Evolutionary conservation across 2,329 filamentous ascomycete genomes (phyloP).

Genomic region (Huntiella abstrusa): DNA sequence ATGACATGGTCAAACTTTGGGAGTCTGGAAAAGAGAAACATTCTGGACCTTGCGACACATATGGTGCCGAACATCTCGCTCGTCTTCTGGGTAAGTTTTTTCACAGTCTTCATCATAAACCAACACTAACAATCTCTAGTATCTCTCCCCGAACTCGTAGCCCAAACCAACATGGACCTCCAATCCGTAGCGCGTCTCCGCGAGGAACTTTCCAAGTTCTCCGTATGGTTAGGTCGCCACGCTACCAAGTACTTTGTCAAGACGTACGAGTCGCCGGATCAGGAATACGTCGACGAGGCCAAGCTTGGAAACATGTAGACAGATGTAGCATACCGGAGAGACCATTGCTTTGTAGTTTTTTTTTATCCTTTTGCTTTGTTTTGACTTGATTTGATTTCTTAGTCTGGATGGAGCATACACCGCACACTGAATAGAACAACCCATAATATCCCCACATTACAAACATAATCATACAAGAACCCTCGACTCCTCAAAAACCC

Average conservation of each 20-base stretch:
- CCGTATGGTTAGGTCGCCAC: conserved; percentile 65
- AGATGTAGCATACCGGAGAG: neutral
- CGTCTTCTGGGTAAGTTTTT: conserved; percentile 59
- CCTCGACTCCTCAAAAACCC: neutral
- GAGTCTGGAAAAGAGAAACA: conserved; percentile 41
- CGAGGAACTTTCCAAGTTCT: conserved; percentile 76
- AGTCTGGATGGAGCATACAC: neutral
- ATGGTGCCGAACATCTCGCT: conserved; percentile 81
- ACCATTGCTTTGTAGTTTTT: neutral
- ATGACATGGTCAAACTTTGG: conserved; percentile 55
- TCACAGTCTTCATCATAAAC: neutral
- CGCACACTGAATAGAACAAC: neutral
- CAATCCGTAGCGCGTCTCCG: conserved; percentile 76
- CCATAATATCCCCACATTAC: neutral
- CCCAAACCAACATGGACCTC: conserved; percentile 94
- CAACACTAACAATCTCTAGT: conserved; percentile 30
- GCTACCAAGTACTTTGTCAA: conserved; percentile 58
- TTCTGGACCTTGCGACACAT: conserved; percentile 61
- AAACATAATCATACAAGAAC: conserved; percentile 15
- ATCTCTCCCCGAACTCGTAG: conserved; percentile 77
- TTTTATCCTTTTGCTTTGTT: neutral
- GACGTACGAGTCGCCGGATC: conserved; percentile 53
- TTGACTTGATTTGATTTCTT: conserved; percentile 1
- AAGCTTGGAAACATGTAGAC: conserved; percentile 14
- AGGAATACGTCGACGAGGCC: conserved; percentile 54